Evolutionary conservation across 164 flowering plant species (phyloP).

Genomic region (Tetracentron sinense): DNA sequence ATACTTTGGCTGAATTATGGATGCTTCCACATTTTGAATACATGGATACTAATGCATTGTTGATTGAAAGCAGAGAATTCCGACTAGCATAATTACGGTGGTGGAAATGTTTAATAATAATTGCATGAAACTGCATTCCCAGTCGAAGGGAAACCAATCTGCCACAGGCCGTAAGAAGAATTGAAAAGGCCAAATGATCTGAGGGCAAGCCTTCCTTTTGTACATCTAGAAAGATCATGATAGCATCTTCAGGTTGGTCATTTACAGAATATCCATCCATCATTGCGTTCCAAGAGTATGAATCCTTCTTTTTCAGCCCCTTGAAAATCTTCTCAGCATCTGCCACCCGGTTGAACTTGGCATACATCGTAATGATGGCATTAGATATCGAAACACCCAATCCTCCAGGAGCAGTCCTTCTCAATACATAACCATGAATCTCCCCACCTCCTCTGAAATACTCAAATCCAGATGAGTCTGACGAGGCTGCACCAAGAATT

Average conservation of each 20-base stretch:
- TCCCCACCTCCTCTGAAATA: conserved; percentile 18
- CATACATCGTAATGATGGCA: conserved; percentile 32
- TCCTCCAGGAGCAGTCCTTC: conserved; percentile 3
- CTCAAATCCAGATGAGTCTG: conserved; percentile 7
- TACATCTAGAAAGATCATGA: conserved; percentile 22
- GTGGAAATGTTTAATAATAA: conserved; percentile 14
- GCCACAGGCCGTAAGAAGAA: conserved; percentile 31
- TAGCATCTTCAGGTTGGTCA: conserved; percentile 12
- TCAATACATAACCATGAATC: conserved; percentile 32
- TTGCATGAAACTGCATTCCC: conserved; percentile 30
- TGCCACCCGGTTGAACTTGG: conserved; percentile 15
- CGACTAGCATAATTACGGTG: neutral
- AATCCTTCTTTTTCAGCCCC: conserved; percentile 21
- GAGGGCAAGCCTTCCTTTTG: conserved; percentile 15
- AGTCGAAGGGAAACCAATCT: conserved; percentile 24
- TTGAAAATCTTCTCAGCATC: conserved; percentile 28
- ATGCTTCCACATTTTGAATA: conserved; percentile 38
- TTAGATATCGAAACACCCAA: conserved; percentile 15
- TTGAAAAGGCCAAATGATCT: conserved; percentile 29
- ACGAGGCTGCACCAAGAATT: conserved; percentile 23
- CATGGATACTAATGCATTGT: conserved; percentile 33
- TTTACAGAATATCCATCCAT: conserved; percentile 37
- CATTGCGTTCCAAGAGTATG: conserved; percentile 36
- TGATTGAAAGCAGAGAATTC: conserved; percentile 15
- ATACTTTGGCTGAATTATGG: conserved; percentile 23